Evolutionary conservation across 352 stramenopile species (phyloP).

Genomic region (Phytophthora niederhauseri): DNA sequence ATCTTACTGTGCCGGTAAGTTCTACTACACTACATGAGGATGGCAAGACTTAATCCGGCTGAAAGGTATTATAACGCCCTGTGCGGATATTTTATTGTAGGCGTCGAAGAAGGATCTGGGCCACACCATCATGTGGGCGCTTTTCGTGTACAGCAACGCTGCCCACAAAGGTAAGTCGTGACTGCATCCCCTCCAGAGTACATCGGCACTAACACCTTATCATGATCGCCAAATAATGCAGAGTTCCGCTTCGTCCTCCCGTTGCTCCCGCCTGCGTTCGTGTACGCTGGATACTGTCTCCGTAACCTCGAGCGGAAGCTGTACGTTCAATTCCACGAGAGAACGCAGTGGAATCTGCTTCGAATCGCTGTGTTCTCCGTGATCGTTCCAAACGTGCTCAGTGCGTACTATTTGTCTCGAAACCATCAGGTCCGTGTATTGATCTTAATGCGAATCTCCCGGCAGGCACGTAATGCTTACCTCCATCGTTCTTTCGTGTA

Average conservation of each 20-base stretch:
- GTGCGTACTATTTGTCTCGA: constrained; percentile 72
- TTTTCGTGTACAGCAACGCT: constrained; percentile 81
- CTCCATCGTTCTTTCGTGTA: constrained; percentile 16
- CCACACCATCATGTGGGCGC: constrained; percentile 64
- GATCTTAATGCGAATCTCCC: constrained; percentile 2
- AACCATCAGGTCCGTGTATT: constrained; percentile 55
- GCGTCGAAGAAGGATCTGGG: constrained; percentile 72
- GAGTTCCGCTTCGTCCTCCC: constrained; percentile 90
- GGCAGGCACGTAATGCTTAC: neutral
- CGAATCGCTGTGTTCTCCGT: constrained; percentile 53
- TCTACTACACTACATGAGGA: too few relatives aligned
- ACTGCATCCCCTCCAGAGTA: neutral
- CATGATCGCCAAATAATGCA: constrained; percentile 10
- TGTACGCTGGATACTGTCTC: constrained; percentile 80
- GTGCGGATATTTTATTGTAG: neutral
- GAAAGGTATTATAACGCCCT: neutral
- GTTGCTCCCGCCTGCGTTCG: constrained; percentile 68
- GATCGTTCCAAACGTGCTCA: constrained; percentile 68
- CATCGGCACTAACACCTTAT: neutral
- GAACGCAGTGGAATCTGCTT: constrained; percentile 63
- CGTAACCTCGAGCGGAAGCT: constrained; percentile 69
- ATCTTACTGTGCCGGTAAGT: constrained; percentile 64
- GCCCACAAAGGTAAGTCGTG: constrained; percentile 72
- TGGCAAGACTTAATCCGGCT: too few relatives aligned
- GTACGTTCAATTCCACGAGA: constrained; percentile 59